These are phyloP conservation scores for Phialophora expanda DNA, from an alignment of 2,329 filamentous ascomycete genomes.

Conservation along the genomic window DNA sequence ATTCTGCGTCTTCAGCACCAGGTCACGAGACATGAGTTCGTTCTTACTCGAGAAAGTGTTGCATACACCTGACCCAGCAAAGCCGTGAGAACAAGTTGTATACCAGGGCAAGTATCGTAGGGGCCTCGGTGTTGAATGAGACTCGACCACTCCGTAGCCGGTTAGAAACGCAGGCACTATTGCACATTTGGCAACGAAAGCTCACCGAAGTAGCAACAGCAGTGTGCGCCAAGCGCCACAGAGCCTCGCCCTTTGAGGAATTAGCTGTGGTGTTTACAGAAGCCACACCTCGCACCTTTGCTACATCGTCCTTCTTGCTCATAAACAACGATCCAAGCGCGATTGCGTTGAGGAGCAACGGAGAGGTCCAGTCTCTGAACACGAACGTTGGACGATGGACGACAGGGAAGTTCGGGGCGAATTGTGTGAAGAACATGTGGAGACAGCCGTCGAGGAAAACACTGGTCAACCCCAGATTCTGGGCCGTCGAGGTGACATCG, in stretches of 20 bases:
- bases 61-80: slow-evolving; percentile 53
- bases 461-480: slow-evolving; percentile 52
- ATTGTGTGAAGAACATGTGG: slow-evolving; percentile 55
- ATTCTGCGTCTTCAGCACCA: slow-evolving; percentile 40
- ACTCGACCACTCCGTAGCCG: slow-evolving; percentile 48
- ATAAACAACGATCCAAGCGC: slow-evolving; percentile 54
- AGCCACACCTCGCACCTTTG: slow-evolving; percentile 36
- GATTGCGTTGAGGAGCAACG: slow-evolving; percentile 53
- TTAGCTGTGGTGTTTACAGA: background rate
- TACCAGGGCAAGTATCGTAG: slow-evolving; percentile 51
- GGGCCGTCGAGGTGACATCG: slow-evolving; percentile 52
- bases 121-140: slow-evolving; percentile 52
- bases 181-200: background rate
- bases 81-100: slow-evolving; percentile 53
- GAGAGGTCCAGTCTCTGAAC: slow-evolving; percentile 53
- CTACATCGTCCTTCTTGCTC: slow-evolving; percentile 50
- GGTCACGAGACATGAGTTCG: background rate
- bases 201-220: slow-evolving; percentile 51
- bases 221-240: slow-evolving; percentile 55
- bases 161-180: background rate
- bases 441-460: slow-evolving; percentile 54
- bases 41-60: slow-evolving; percentile 46
- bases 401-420: slow-evolving; percentile 54
- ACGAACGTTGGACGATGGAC: slow-evolving; percentile 53
- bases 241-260: slow-evolving; percentile 47